These are phyloP conservation scores for Ogataea chonburiensis DNA, from an alignment of 805 yeast genomes.

Conservation along the genomic window DNA sequence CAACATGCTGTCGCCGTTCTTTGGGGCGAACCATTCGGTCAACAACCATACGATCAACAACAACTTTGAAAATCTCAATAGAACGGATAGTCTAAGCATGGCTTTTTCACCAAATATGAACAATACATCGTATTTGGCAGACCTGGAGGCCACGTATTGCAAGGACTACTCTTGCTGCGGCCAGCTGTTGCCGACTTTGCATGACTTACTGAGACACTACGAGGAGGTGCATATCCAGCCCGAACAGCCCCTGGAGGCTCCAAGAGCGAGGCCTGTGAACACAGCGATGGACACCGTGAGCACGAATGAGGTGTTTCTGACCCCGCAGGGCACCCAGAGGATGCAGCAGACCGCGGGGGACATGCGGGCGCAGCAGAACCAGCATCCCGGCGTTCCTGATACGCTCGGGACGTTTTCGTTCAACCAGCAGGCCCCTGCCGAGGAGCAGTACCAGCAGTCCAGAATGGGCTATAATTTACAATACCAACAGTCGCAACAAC, in stretches of 20 bases:
- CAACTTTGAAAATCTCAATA: constrained; percentile 24
- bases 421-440: constrained; percentile 14
- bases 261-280: constrained; percentile 49
- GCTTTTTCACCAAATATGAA: constrained; percentile 65
- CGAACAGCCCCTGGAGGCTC: constrained; percentile 43
- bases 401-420: constrained; percentile 24
- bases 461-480: constrained; percentile 12
- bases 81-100: constrained; percentile 31
- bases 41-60: constrained; percentile 10
- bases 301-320: constrained; percentile 86
- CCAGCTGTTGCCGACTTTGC: constrained; percentile 84
- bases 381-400: constrained; percentile 12
- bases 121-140: constrained; percentile 80
- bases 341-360: constrained; percentile 11
- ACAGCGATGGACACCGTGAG: constrained; percentile 79
- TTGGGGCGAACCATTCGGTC: constrained; percentile 20
- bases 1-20: constrained; percentile 23
- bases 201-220: constrained; percentile 89
- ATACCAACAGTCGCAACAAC: constrained; percentile 12
- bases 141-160: constrained; percentile 93
- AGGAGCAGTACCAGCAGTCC: constrained; percentile 14
- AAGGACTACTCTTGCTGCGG: constrained; percentile 98
- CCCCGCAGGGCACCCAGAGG: constrained; percentile 27
- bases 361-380: constrained; percentile 9
- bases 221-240: constrained; percentile 89